A percentile compares a stretch with the other conserved stretches of the same genome.
Evolutionary conservation across 2,329 filamentous ascomycete species (phyloP).

Genomic region (Stagonosporopsis rhizophila): DNA sequence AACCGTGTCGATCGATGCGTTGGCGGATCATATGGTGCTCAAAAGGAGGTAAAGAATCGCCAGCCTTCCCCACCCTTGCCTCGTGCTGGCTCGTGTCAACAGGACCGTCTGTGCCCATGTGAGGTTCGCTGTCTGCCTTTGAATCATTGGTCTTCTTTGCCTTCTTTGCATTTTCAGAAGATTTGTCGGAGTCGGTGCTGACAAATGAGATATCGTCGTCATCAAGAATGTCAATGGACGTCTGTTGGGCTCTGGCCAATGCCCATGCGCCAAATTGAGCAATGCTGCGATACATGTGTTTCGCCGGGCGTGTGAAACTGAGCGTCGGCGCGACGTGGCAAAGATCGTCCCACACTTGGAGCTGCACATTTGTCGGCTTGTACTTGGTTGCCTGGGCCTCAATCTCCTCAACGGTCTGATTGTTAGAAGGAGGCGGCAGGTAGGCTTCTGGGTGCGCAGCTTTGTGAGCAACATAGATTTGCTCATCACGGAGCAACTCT

Average conservation of each 20-base stretch:
- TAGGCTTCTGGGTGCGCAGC: conserved; percentile 84
- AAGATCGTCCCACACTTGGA: conserved; percentile 95
- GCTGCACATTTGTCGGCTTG: conserved; percentile 85
- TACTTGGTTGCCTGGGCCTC: conserved; percentile 73
- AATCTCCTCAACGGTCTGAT: conserved; percentile 60
- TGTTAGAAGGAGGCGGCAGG: conserved; percentile 60
- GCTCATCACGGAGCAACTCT: conserved; percentile 90
- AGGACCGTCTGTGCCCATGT: conserved; percentile 27
- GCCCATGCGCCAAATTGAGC: conserved; percentile 95
- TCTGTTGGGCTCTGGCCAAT: conserved; percentile 80
- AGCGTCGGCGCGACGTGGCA: conserved; percentile 92
- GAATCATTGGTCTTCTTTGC: conserved; percentile 19
- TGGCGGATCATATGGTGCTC: conserved; percentile 91
- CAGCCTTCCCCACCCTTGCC: conserved; percentile 76
- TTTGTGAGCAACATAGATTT: conserved; percentile 94
- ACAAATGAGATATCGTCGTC: conserved; percentile 80
- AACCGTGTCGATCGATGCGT: conserved; percentile 78
- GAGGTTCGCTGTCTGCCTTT: conserved; percentile 21
- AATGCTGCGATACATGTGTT: conserved; percentile 92
- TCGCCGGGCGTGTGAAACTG: conserved; percentile 95
- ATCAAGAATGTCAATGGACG: conserved; percentile 79
- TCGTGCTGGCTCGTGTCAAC: conserved; percentile 22
- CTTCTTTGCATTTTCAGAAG: conserved; percentile 18
- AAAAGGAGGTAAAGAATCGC: conserved; percentile 82
- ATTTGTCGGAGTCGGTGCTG: conserved; percentile 60